These are phyloP conservation scores for Fraxinus baroniana DNA, from an alignment of 305 asterid species.

Conservation along the genomic window DNA sequence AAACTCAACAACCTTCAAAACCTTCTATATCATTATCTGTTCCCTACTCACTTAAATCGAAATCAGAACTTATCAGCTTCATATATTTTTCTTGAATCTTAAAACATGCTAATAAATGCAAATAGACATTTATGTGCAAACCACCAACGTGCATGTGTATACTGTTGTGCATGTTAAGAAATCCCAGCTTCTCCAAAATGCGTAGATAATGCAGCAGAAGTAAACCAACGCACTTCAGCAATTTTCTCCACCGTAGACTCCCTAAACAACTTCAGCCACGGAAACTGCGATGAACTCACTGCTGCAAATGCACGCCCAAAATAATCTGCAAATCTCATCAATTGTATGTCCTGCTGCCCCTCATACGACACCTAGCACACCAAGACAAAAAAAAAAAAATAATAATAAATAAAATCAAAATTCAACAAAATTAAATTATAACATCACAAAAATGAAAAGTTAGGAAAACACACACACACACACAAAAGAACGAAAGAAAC, in stretches of 20 bases:
- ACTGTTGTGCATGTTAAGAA: background rate
- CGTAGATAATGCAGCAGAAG: background rate
- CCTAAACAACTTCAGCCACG: constrained; percentile 81
- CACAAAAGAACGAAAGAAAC: background rate
- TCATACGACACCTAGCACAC: constrained; percentile 62
- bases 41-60: background rate
- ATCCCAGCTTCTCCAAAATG: background rate
- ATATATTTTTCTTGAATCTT: background rate
- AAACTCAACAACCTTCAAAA: background rate
- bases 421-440: constrained; percentile 11
- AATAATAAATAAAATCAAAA: background rate
- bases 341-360: constrained; percentile 72
- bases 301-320: constrained; percentile 79
- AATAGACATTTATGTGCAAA: background rate
- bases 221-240: constrained; percentile 53
- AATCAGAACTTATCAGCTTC: background rate
- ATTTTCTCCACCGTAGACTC: constrained; percentile 61
- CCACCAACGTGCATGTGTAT: background rate
- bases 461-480: background rate
- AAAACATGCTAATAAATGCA: background rate
- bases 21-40: background rate
- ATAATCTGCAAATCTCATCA: constrained; percentile 90
- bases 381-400: background rate
- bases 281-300: constrained; percentile 69
- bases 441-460: background rate